phyloP scores from a whole-genome alignment of 2,329 filamentous ascomycete species.

The Stagonosporopsis rhizophila region DNA sequence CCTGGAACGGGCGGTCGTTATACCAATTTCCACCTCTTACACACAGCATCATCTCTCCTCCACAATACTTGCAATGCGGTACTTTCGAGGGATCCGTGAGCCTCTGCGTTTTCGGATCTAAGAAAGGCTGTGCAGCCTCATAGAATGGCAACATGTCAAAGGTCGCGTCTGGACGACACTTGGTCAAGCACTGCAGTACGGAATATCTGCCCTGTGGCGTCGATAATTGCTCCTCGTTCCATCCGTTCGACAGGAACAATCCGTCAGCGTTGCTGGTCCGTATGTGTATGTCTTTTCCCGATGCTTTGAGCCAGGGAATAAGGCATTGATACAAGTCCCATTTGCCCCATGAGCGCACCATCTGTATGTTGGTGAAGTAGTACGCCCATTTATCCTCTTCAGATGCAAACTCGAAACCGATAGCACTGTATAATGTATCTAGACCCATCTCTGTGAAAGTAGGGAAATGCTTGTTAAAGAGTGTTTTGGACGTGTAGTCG shows the following conservation, averaged over 20 bases:
- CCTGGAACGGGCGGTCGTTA: constrained; percentile 34
- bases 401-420: constrained; percentile 43
- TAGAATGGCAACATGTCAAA: constrained; percentile 29
- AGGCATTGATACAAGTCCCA: constrained; percentile 31
- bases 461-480: constrained; percentile 43
- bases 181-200: constrained; percentile 40
- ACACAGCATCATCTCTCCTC: constrained; percentile 37
- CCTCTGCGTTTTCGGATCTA: constrained; percentile 31
- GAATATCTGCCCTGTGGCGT: constrained; percentile 45
- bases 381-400: constrained; percentile 44
- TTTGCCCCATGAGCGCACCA: constrained; percentile 35
- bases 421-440: constrained; percentile 44
- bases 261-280: constrained; percentile 47
- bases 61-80: constrained; percentile 34
- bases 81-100: constrained; percentile 29
- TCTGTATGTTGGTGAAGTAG: constrained; percentile 42
- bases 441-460: constrained; percentile 40
- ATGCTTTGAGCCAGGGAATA: constrained; percentile 22
- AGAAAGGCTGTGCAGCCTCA: constrained; percentile 26
- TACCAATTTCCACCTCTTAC: constrained; percentile 39
- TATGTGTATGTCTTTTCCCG: constrained; percentile 30
- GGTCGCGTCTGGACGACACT: constrained; percentile 40
- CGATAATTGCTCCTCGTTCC: constrained; percentile 29
- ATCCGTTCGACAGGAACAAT: constrained; percentile 40
- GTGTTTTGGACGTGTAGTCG: constrained; percentile 41